These are phyloP conservation scores for Gnomoniopsis smithogilvyi DNA, from an alignment of 2,329 filamentous ascomycete species.

Conservation along the genomic window DNA sequence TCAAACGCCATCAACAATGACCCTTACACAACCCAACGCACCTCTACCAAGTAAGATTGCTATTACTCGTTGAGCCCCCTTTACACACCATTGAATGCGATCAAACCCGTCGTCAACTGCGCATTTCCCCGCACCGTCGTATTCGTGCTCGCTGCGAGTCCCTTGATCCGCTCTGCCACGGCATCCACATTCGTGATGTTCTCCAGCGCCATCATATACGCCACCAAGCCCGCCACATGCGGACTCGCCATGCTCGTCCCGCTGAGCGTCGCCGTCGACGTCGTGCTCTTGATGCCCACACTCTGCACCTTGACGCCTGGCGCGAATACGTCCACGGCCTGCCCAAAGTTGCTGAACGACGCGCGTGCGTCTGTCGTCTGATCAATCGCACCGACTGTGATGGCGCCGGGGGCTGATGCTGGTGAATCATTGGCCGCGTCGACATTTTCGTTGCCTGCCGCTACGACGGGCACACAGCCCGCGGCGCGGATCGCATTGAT, in stretches of 20 bases:
- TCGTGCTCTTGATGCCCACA: conserved; percentile 48
- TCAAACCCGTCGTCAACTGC: conserved; percentile 45
- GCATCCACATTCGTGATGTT: conserved; percentile 39
- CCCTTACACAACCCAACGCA: no score
- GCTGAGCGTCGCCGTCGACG: conserved; percentile 41
- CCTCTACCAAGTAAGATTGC: no score
- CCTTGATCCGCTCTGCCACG: conserved; percentile 48
- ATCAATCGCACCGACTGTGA: conserved; percentile 59
- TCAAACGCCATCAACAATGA: no score
- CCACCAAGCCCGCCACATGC: conserved; percentile 64
- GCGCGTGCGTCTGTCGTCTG: conserved; percentile 45
- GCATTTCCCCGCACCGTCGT: conserved; percentile 41
- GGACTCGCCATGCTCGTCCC: conserved; percentile 65
- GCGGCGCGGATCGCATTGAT: conserved; percentile 45
- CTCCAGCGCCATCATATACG: conserved; percentile 62
- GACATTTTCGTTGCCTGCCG: conserved; percentile 56
- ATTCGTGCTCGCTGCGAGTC: conserved; percentile 46
- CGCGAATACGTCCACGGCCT: conserved; percentile 50
- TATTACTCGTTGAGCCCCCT: not conserved
- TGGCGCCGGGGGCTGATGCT: conserved; percentile 52
- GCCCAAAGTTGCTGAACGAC: conserved; percentile 57
- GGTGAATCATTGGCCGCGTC: conserved; percentile 51
- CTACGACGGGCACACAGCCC: conserved; percentile 56
- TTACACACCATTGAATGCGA: conserved; percentile 52
- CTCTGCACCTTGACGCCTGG: conserved; percentile 53